Evolutionary conservation across 352 stramenopile species (phyloP).

Genomic region (Chrysophaeum taylorii): DNA sequence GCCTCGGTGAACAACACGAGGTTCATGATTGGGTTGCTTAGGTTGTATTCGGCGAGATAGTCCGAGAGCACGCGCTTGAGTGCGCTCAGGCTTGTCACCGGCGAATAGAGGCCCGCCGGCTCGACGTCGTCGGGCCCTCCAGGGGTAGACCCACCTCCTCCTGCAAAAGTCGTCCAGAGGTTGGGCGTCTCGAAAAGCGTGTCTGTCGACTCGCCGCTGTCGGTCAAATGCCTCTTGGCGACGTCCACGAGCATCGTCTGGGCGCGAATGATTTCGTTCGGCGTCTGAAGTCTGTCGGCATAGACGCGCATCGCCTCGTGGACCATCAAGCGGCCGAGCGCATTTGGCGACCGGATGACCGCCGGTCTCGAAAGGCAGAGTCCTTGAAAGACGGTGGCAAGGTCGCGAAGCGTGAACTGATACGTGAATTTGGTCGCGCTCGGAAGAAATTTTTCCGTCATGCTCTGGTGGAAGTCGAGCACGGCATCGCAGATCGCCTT

Average conservation of each 20-base stretch:
- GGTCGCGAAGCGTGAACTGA: constrained; percentile 76
- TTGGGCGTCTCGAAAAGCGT: constrained; percentile 53
- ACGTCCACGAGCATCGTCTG: constrained; percentile 65
- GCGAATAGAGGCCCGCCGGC: constrained; percentile 13
- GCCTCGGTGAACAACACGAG: constrained; percentile 79
- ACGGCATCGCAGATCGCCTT: constrained; percentile 57
- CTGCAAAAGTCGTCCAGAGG: constrained; percentile 32
- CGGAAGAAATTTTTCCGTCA: constrained; percentile 62
- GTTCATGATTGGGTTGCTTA: constrained; percentile 70
- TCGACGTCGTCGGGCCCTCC: constrained; percentile 23
- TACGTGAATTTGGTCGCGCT: constrained; percentile 83
- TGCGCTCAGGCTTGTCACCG: constrained; percentile 17
- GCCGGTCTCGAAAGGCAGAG: constrained; percentile 56
- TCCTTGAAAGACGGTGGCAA: constrained; percentile 70
- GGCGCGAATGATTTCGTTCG: constrained; percentile 61
- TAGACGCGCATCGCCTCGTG: constrained; percentile 81
- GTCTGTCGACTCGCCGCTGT: constrained; percentile 54
- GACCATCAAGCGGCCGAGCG: constrained; percentile 67
- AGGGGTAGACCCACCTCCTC: too few species aligned
- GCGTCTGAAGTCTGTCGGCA: constrained; percentile 65
- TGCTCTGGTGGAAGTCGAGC: constrained; percentile 61
- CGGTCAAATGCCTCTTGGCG: constrained; percentile 68
- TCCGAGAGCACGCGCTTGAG: constrained; percentile 37
- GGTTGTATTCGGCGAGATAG: constrained; percentile 69
- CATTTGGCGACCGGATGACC: constrained; percentile 49